Evolutionary conservation across 768 basidiomycete species (phyloP), one percentile per base, ranked within the genome.

Genomic region (Tricholoma sp.): DNA sequence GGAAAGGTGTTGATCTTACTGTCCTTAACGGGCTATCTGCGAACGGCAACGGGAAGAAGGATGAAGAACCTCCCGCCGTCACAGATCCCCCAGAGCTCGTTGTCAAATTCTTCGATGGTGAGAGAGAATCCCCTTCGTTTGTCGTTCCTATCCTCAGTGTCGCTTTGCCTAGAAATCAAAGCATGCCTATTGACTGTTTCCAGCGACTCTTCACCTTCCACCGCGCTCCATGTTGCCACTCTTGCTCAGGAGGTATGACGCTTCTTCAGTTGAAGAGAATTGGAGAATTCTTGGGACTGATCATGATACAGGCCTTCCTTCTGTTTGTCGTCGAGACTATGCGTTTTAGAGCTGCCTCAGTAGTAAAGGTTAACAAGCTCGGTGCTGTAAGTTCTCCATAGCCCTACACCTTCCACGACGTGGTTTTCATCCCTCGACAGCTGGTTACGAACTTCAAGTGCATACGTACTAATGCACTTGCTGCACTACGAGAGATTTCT

Each of bases 291-390:
- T 49, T 52, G 17, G 15, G 52, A 34, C 39, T 66, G 17, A 63
- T 53, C 41, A 10, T 17, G 18, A 37, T 11, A n/a, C 50, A 92
- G 89, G 91, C 86, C 2, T 83, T 89, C 63, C 75, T 91, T 45
- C 71, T 94, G 1, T 79, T 94, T 58, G 70, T 76, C 18, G 73
- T 88, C n/a, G 87, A 86, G 65, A 86, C 85, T 0, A 63, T 81
- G 52, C 83, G 91, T 11, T 93, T 92, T 77, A 91, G 89, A 67
- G 70, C 82, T 7, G 69, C 83, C 3, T 81, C 86, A 0, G 76
- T 88, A 15, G 79, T 86, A 41, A 91, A 89, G 66, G 76, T 82
- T 37, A 80, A 92, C 68, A 91, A 87, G 66, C 80, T 89, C 45
- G 85, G 87, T 44, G 75, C 76, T 59, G 89, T 91, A 65, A 62